Percentiles rank a stretch among this genome's conserved stretches.
phyloP scores from a whole-genome alignment of 805 yeast genomes.

The Kodamaea fukazawae region DNA sequence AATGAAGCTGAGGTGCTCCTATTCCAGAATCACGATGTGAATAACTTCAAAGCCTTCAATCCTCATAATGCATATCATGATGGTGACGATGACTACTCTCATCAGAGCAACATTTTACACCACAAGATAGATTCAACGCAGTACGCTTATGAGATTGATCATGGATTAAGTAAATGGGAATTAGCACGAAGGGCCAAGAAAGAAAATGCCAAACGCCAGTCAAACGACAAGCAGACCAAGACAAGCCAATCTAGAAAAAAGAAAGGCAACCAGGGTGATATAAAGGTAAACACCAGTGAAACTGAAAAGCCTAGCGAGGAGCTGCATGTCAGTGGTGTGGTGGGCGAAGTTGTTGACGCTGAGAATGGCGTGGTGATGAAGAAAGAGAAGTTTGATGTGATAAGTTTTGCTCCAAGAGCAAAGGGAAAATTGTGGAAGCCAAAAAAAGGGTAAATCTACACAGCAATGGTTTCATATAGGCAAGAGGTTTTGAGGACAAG shows the following conservation, averaged over 20 bases:
- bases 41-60: conserved; percentile 21
- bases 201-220: not conserved
- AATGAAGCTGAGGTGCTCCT: conserved; percentile 48
- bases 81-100: conserved; percentile 23
- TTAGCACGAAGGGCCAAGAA: conserved; percentile 10
- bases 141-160: conserved; percentile 19
- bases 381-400: conserved; percentile 44
- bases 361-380: conserved; percentile 30
- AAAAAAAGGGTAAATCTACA: too few relatives aligned
- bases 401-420: conserved; percentile 61
- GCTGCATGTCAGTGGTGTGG: conserved; percentile 12
- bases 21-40: conserved; percentile 37
- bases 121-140: conserved; percentile 33
- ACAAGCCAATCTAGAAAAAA: not conserved
- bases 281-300: not conserved
- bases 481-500: too few relatives aligned
- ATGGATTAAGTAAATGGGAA: conserved; percentile 4
- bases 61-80: conserved; percentile 27
- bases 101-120: conserved; percentile 25
- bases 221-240: not conserved
- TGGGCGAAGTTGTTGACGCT: conserved; percentile 11
- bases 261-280: conserved; percentile 4
- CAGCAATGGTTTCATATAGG: too few relatives aligned
- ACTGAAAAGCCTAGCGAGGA: too few relatives aligned
- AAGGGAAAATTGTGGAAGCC: conserved; percentile 61